Base-by-base conservation (phyloP, 495 filamentous ascomycete species). In the Talaromyces trachyspermus region DNA sequence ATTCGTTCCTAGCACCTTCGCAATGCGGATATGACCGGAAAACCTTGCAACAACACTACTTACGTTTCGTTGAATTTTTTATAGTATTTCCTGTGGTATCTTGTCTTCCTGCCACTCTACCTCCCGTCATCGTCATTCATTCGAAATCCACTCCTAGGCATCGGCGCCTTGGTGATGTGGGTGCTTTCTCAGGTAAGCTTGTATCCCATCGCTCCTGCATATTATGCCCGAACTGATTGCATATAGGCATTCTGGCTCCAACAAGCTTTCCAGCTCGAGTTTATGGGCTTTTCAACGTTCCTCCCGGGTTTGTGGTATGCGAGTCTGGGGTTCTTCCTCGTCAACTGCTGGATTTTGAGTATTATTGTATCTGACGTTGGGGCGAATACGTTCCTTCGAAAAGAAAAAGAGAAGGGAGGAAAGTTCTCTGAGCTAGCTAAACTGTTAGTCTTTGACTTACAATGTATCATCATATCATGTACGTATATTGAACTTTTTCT, bases 51-150 rank as follows among this genome's bases (percentile, higher is more conserved):
- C n/a, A n/a, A 6, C 20, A 6, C 15, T 35, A 38, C 19, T 22
- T 25, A 10, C 14, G 19, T 9, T 43, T 54, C 14, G 8, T 46
- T 12, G 8, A 7, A 8, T n/a, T 44, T 32, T 17, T 4, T 47
- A 6, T 53, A 95, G 89, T 98, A 98, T 59, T 97, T 97, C 61
- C 77, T 98, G 48, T 98, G 92, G 92, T 96, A 98, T 63, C 80
- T 95, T 53, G 77, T 95, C 48, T 81, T 98, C 49, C 76, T 97
- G 12, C 91, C 92, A 0, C 82, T 96, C 35, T 95, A 97, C 60
- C 80, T 98, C 0, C 88, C 92, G 0, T 65, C 62, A 5, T 95
- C 89, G 0, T 84, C 83, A 1, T 72, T 97, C 10, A 65, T 95
- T 1, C 59, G 53, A 2, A 67, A 64, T 5, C 79, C 77, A 1